A percentile compares a stretch with the other conserved stretches of the same genome.
Conservation (phyloP, 1,284 basidiomycete species). For the Irpex rosettiformis region DNA sequence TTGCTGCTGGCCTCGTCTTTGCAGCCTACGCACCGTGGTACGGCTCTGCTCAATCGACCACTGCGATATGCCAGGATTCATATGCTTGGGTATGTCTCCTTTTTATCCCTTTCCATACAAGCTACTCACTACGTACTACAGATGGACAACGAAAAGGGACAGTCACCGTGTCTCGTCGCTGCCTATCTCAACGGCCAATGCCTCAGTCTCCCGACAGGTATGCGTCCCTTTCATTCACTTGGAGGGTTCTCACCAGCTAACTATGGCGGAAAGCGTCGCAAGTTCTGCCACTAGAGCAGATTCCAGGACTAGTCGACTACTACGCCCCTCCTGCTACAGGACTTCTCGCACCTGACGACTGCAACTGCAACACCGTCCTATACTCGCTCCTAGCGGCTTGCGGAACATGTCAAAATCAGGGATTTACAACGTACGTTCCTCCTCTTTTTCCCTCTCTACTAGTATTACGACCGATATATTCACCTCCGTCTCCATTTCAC, state of each 20-base stretch:
- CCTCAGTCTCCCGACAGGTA: not conserved
- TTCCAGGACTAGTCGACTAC: not conserved
- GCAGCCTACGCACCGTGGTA: not conserved
- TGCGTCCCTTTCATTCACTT: not conserved
- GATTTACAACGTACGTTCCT: slow-evolving; percentile 2
- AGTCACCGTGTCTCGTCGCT: slow-evolving; percentile 13
- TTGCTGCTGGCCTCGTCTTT: not conserved
- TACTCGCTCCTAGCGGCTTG: slow-evolving; percentile 15
- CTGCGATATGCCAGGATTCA: slow-evolving; percentile 1
- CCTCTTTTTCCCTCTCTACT: not conserved
- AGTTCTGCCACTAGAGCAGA: not conserved
- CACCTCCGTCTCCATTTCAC: not conserved
- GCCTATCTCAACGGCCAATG: slow-evolving; percentile 12
- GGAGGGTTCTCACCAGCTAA: not conserved
- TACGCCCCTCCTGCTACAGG: slow-evolving; percentile 1
- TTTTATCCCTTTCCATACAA: not conserved
- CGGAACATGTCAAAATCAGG: slow-evolving; percentile 8
- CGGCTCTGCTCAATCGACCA: slow-evolving; percentile 3
- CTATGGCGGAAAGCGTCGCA: not conserved
- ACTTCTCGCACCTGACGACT: not conserved
- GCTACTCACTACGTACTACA: not conserved
- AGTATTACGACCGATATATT: not conserved
- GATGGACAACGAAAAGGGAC: slow-evolving; percentile 11
- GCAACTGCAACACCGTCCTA: slow-evolving; percentile 12
- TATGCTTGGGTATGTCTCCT: slow-evolving; percentile 8